Evolutionary conservation across 352 stramenopile species (phyloP), one percentile per base, ranked within the genome.

Genomic region (Lagenidium giganteum): DNA sequence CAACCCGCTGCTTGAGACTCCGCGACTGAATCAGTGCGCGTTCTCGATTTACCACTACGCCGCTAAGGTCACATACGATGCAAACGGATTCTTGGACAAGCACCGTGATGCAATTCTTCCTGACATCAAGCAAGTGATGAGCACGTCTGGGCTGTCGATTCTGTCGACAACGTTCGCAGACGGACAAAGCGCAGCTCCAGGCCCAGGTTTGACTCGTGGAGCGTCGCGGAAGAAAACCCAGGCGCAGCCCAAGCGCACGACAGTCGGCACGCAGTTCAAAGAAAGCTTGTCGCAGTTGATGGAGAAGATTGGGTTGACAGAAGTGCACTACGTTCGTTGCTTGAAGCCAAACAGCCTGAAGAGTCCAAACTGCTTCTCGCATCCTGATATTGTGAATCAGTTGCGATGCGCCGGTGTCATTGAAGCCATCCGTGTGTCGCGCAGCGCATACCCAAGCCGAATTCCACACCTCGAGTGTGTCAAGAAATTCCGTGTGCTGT

Each of bases 11-110:
- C 67, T 93, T n/a, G 72, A 86, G 54, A 90, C 75, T 0, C 85
- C 86, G 11, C 71, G 72, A 3, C 47, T 89, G 24, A 78, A 87
- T 45, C 75, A 81, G 34, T 87, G 66, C 32, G 73, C 76, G 3
- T 90, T 90, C 47, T 80, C 76, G 7, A 72, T 90, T 37, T 70
- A 85, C 27, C 78, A 90, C 44, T 90, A 90, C 42, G 78, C 78
- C 23, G 73, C 70, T 5, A 86, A 90, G 46, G 78, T 90, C 18
- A 80, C 73, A 1, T 90, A 90, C 30, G 67, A 85, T 22, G 72
- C 70, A 3, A 67, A 68, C 16, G 77, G 77, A 17, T 90, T 88
- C 45, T 43, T 89, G 6, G 70, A 87, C 49, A 90, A 89, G 47
- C 74, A 90, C 23, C 77, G 78, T 14, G 78, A 90, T 24, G 70